Evolutionary conservation across 2,329 filamentous ascomycete species (phyloP), one percentile per base, ranked within the genome.

Genomic region (Aaosphaeria pasadenensis): DNA sequence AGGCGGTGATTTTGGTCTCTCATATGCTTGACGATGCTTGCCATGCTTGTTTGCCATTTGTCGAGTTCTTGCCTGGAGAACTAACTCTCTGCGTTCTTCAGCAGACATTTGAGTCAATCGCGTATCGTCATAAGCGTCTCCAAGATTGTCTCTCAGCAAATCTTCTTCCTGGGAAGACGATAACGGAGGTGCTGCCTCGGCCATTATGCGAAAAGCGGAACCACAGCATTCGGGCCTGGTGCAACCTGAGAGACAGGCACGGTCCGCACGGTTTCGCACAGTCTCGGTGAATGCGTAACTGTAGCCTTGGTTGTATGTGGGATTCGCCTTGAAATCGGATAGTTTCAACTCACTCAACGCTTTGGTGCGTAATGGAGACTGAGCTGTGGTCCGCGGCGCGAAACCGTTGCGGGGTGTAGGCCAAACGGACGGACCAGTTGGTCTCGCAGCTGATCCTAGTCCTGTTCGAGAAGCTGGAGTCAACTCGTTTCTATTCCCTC

Each of bases 281-380:
- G 91, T 85, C 49, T 92, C 87, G 1, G 79, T 75, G 63, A 84
- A 95, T 7, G 89, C 89, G 67, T 83, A 89, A 46, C 84, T 80
- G 39, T 84, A 74, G 2, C 88, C 88, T 39, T 86, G 79, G 54
- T 91, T 92, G 56, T 77, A 79, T 4, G 75, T 73, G 0, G 89
- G 85, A 54, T 96, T 95, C 58, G 94, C 76, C 64, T 86, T 92
- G 75, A 96, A 96, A 69, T 95, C 86, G 9, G 83, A 80, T 1
- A 87, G 73, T 11, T 73, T 73, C 9, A 95, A 77, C 32, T 79
- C 73, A 0, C 76, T 71, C 3, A 84, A 54, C 1, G 84, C 79
- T 44, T 78, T 82, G 7, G 76, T 66, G 43, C 89, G 82, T n/a
- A 68, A 59, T 24, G 49, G 56, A 6, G 30, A 40, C 17, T 52